Percentiles rank a stretch among this genome's conserved stretches.
Conservation (phyloP, 2,329 filamentous ascomycete genomes). For the Aspergillus sp. region DNA sequence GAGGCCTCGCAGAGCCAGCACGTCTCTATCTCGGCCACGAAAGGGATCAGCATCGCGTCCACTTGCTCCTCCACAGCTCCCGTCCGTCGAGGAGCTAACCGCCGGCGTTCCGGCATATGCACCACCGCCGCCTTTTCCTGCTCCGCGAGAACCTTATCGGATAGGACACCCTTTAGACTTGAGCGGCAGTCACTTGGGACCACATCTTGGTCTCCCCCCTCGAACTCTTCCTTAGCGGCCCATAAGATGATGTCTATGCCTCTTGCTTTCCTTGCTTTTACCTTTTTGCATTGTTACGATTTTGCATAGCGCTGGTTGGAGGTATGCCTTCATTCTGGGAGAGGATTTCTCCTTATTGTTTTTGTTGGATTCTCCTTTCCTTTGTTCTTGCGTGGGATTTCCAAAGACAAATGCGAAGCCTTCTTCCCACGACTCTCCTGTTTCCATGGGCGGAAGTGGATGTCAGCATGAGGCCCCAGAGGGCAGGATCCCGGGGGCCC, state of each 20-base stretch:
- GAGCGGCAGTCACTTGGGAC: constrained; percentile 31
- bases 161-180: constrained; percentile 33
- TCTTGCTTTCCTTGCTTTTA: constrained; percentile 11
- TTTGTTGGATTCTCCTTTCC: constrained; percentile 3
- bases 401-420: neutral
- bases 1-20: constrained; percentile 37
- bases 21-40: constrained; percentile 39
- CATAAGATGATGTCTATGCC: constrained; percentile 20
- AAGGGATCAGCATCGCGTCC: constrained; percentile 41
- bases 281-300: constrained; percentile 31
- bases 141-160: constrained; percentile 37
- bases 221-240: constrained; percentile 34
- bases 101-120: constrained; percentile 48
- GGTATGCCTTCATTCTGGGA: constrained; percentile 35
- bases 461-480: constrained; percentile 16
- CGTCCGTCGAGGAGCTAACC: constrained; percentile 48
- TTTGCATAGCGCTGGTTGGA: constrained; percentile 41
- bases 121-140: constrained; percentile 32
- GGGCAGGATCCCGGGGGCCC: constrained; percentile 32
- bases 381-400: neutral
- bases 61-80: constrained; percentile 38
- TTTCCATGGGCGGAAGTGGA: constrained; percentile 9
- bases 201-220: constrained; percentile 34
- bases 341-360: constrained; percentile 29
- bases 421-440: neutral